These are phyloP conservation scores for Fusarium cyanostomum DNA, from an alignment of 2,329 filamentous ascomycete genomes.

Conservation along the genomic window DNA sequence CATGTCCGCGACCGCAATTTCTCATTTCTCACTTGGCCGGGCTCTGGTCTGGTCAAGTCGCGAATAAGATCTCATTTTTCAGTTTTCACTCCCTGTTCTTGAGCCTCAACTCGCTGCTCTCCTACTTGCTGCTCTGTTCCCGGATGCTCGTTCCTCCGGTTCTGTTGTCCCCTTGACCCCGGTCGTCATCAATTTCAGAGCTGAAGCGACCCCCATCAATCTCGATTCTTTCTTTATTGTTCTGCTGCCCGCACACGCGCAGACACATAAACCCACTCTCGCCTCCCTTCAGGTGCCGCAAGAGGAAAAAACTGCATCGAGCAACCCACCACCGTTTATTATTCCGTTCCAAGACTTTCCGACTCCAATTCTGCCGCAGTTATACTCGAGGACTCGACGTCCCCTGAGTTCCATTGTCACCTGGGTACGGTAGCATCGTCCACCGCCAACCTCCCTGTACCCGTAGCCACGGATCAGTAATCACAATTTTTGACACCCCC, in stretches of 20 bases:
- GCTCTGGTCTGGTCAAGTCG: slow-evolving; percentile 25
- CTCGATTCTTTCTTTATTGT: slow-evolving; percentile 6
- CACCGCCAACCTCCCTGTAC: slow-evolving; percentile 6
- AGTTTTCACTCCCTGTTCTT: slow-evolving; percentile 31
- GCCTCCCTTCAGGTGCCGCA: slow-evolving; percentile 24
- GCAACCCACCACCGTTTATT: background rate
- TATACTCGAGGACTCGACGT: slow-evolving; percentile 3
- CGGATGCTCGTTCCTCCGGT: slow-evolving; percentile 29
- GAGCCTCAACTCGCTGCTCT: slow-evolving; percentile 13
- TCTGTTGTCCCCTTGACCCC: slow-evolving; percentile 14
- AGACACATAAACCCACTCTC: slow-evolving; percentile 6
- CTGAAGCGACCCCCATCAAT: background rate
- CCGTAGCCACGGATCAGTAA: slow-evolving; percentile 28
- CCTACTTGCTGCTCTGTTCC: slow-evolving; percentile 7
- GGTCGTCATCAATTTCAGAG: slow-evolving; percentile 10
- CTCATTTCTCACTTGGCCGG: slow-evolving; percentile 13
- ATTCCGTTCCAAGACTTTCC: slow-evolving; percentile 7
- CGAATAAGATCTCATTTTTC: slow-evolving; percentile 31
- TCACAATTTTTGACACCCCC: slow-evolving; percentile 9
- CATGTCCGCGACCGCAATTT: slow-evolving; percentile 27
- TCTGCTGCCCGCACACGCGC: slow-evolving; percentile 12
- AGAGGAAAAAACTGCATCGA: slow-evolving; percentile 7
- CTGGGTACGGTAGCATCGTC: background rate
- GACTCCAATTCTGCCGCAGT: background rate
- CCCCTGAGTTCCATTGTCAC: background rate